Base-by-base conservation (phyloP, 352 stramenopile genomes). In the Phytophthora brassicae region DNA sequence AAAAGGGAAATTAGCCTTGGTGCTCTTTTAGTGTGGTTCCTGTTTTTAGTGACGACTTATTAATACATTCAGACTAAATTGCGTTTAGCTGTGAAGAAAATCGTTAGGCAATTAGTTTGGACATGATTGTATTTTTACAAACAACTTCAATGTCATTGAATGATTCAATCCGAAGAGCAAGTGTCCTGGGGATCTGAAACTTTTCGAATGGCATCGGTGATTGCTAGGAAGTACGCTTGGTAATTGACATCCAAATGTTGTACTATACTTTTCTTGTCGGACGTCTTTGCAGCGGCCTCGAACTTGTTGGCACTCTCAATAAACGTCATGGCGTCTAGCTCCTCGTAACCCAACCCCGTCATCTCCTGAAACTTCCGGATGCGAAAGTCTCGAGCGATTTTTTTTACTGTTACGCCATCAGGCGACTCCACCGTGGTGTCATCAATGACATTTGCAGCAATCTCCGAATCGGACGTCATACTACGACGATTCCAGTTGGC, bases 301-400 rank as follows among this genome's bases (percentile, higher is more conserved):
- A 53, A 56, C 41, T 58, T 53, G 46, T 66, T 77, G 20, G 36
- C 79, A 59, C 77, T 66, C 44, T 84, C 73, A 2, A 83, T 14
- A 28, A 88, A 77, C n/a, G 45, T 77, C 65, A 89, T 72, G 17
- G 59, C 70, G 7, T 78, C 39, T 16, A 90, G 55, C 19, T 79
- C 67, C 6, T 66, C 47, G 62, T 80, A 75, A 8, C 50, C 69
- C n/a, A 77, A 62, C 6, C 75, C 70, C 13, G 72, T 82, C 42
- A 85, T 72, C 60, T 90, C 81, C 20, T 59, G 52, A 48, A 90
- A 88, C 64, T 88, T 88, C 20, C 68, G 68, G 19, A 87, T 68
- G 1, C 80, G 80, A 46, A 74, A 89, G 43, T 84, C 61, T 1
- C 74, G 77, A 28, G 77, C 73, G 8, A 84, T 48, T 39, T 66